Conservation (phyloP, 176 grass and related monocot genomes). For the Triticum timopheevii region DNA sequence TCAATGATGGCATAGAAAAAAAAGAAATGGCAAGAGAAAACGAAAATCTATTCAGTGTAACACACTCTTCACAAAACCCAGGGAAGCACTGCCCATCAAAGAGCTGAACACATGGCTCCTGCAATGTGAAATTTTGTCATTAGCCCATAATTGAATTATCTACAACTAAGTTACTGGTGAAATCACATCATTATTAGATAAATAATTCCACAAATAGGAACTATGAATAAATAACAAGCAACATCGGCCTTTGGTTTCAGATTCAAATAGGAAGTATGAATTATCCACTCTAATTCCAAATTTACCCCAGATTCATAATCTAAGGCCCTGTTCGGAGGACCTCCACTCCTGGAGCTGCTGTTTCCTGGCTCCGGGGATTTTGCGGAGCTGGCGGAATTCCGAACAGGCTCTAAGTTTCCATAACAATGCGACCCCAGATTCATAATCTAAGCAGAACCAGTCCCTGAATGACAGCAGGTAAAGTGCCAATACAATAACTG, state of each 20-base stretch:
- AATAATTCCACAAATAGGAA: not conserved
- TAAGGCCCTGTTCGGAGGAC: not conserved
- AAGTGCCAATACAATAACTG: not conserved
- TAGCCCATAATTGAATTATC: not conserved
- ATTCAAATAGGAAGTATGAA: not conserved
- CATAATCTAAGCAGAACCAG: not conserved
- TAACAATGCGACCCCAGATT: constrained; percentile 14
- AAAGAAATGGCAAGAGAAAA: constrained; percentile 29
- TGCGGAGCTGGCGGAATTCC: no score
- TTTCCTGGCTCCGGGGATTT: no score
- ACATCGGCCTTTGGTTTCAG: constrained; percentile 1
- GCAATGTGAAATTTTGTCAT: constrained; percentile 23
- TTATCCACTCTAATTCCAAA: constrained; percentile 12
- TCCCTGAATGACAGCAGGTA: not conserved
- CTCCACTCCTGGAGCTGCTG: no score
- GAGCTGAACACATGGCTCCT: constrained; percentile 76
- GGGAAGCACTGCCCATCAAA: constrained; percentile 34
- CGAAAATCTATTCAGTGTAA: constrained; percentile 34
- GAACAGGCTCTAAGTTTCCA: no score
- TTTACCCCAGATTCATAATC: constrained; percentile 18
- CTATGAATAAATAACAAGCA: not conserved
- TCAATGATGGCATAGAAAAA: constrained; percentile 22
- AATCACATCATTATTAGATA: not conserved
- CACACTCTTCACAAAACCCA: constrained; percentile 31
- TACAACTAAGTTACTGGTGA: not conserved